These are phyloP conservation scores for Larix kaempferi DNA, from an alignment of 75 land plant genomes.

Conservation along the genomic window DNA sequence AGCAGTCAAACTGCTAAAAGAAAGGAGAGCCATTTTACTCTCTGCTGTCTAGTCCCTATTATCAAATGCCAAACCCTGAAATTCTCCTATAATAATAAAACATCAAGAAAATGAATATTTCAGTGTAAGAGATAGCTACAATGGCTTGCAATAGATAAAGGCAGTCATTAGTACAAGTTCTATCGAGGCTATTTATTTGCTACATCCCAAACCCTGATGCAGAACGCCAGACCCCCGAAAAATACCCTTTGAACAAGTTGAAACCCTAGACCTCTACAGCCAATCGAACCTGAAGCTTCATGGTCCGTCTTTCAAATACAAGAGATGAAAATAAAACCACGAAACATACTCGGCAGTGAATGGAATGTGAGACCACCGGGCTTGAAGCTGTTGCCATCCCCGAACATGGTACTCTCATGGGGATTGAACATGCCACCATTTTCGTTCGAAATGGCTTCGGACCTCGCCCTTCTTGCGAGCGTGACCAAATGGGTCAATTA, in stretches of 20 bases:
- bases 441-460: neutral
- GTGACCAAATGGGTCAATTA: constrained; percentile 1
- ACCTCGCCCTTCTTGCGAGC: neutral
- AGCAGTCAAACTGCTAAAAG: too few relatives aligned
- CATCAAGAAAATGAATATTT: too few relatives aligned
- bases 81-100: too few relatives aligned
- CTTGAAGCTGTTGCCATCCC: neutral
- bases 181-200: neutral
- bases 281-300: neutral
- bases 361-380: neutral
- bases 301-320: too few relatives aligned
- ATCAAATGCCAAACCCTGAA: too few relatives aligned
- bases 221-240: neutral
- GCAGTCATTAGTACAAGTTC: neutral
- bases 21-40: too few relatives aligned
- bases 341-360: too few relatives aligned
- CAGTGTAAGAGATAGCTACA: too few relatives aligned
- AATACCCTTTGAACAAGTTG: too few relatives aligned
- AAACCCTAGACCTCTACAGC: neutral
- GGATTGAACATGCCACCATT: neutral
- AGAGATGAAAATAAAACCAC: too few relatives aligned
- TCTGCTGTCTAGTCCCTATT: too few relatives aligned
- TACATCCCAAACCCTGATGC: neutral
- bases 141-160: too few relatives aligned
- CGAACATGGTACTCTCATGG: neutral